Base-by-base conservation (phyloP, 192 early-diverging fungal species). In the Coemansia sp. region DNA sequence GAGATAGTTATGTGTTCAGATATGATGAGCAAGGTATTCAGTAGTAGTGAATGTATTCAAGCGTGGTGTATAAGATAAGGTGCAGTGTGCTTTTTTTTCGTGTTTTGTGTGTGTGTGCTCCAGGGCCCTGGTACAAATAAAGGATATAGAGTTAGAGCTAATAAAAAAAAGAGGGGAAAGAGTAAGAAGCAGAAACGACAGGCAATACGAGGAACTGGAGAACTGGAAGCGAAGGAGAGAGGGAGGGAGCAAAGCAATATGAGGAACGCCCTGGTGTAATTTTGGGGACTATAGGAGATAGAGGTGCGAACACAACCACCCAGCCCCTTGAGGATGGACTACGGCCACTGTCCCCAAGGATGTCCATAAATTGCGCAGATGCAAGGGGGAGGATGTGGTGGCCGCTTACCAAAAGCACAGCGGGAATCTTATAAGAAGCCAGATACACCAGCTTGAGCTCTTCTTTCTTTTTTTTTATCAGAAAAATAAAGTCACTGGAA, bases 141-240 rank as follows among this genome's bases (percentile, higher is more conserved):
- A 44, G 14, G 38, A 44, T 44, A 44, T 44, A 44, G 38, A 44
- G 38, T 44, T 44, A 16, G 38, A 16, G 38, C 12, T 44, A 44
- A 16, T 4, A 16, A 44, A 44, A 44, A 44, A 44, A 44, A 16
- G 14, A 16, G 38, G 38, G 38, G 38, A 16, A 14, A 16, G 38
- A 16, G 14, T 44, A 16, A 16, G 14, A 16, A 44, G 14, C 38
- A 44, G 38, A 44, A 44, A 44, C 38, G 38, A 14, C 38, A 44
- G 14, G 38, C 16, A 44, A 16, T 44, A 44, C 38, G 38, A 44
- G 12, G 38, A 44, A 30, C 47, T 25, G 28, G 48, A 41, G 12
- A 47, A 30, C 48, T 18, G 58, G 22, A 27, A 28, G 56, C 44
- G 21, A 23, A 26, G 56, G 56, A 58, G 32, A 58, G 27, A 50